phyloP scores from a whole-genome alignment of 495 filamentous ascomycete genomes.

The Neurospora sp. region DNA sequence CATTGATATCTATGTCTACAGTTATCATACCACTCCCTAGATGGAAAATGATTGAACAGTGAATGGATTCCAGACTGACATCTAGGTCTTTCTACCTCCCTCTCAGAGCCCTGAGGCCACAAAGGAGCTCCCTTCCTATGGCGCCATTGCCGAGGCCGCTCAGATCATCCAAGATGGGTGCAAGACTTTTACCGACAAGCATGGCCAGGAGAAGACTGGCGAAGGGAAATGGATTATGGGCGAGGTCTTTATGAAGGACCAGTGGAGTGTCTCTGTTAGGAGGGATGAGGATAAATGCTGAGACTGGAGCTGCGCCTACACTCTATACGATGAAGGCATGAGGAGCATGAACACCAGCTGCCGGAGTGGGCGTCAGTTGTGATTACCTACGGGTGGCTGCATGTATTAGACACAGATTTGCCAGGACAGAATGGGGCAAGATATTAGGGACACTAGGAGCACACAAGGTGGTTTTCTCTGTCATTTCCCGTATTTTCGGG shows the following conservation, averaged over 20 bases:
- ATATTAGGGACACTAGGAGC: not conserved
- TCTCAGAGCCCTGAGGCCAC: not conserved
- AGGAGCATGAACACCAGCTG: not conserved
- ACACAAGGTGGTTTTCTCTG: not conserved
- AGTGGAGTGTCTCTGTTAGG: not conserved
- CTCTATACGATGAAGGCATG: not conserved
- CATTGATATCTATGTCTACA: not conserved
- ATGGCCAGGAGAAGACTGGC: too few species aligned
- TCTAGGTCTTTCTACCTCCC: not conserved
- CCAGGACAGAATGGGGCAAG: not conserved
- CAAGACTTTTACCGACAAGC: too few species aligned
- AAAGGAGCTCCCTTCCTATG: not conserved
- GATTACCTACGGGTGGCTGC: not conserved
- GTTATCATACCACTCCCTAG: not conserved
- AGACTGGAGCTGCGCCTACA: not conserved
- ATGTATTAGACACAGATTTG: not conserved
- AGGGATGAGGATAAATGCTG: not conserved
- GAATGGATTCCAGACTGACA: not conserved
- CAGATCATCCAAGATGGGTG: not conserved
- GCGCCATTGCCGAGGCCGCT: not conserved
- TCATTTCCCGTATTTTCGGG: not conserved
- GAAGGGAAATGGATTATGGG: not conserved
- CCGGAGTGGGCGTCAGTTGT: not conserved
- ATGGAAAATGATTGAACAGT: not conserved
- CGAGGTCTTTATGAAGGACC: not conserved